Percentiles rank a stretch among this genome's conserved stretches.
Evolutionary conservation across 2,329 filamentous ascomycete genomes (phyloP).

Genomic region (Fusarium sp.): DNA sequence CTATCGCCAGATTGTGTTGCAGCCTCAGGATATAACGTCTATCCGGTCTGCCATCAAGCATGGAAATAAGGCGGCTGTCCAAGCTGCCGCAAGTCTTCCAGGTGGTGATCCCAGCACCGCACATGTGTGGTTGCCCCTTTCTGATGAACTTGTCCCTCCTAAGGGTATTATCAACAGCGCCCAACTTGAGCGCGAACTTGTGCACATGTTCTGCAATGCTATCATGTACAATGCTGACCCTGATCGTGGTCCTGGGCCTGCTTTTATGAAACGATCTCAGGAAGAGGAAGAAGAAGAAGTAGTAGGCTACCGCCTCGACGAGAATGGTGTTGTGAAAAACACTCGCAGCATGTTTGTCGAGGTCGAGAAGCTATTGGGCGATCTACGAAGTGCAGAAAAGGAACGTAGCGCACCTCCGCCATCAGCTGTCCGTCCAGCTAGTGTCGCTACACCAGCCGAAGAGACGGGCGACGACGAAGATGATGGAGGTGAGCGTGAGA

Average conservation of each 20-base stretch:
- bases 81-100: conserved; percentile 69
- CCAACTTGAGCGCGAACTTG: conserved; percentile 91
- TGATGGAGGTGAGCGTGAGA: conserved; percentile 57
- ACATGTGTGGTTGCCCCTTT: conserved; percentile 74
- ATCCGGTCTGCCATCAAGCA: conserved; percentile 81
- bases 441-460: conserved; percentile 56
- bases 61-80: conserved; percentile 73
- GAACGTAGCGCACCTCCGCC: conserved; percentile 55
- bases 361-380: conserved; percentile 81
- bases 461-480: conserved; percentile 63
- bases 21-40: conserved; percentile 80
- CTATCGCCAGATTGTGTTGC: conserved; percentile 78
- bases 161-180: conserved; percentile 92
- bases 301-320: conserved; percentile 75
- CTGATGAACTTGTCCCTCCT: conserved; percentile 83
- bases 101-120: conserved; percentile 67
- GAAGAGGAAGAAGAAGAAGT: conserved; percentile 59
- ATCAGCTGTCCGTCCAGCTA: conserved; percentile 49
- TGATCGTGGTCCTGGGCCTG: conserved; percentile 73
- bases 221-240: conserved; percentile 97
- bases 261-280: conserved; percentile 63
- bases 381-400: conserved; percentile 79
- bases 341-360: conserved; percentile 90
- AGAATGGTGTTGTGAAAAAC: conserved; percentile 88
- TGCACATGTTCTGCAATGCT: conserved; percentile 97